Conservation (phyloP, 2,329 filamentous ascomycete species). For the Xylariaceae sp. region DNA sequence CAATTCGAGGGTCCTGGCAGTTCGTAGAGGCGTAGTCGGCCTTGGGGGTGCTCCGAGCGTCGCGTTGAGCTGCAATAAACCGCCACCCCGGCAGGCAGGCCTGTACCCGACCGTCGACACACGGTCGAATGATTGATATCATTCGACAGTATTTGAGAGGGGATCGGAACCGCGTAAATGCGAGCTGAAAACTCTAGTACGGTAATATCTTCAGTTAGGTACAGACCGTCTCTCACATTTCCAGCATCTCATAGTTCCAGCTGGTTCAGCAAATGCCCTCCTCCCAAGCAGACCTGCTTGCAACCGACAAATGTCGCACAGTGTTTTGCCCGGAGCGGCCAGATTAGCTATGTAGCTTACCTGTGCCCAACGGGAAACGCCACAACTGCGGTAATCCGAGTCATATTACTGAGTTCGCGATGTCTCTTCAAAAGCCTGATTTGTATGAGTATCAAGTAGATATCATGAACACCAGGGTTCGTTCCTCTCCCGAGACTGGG, state of each 20-base stretch:
- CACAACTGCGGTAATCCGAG: constrained; percentile 33
- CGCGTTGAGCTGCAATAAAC: constrained; percentile 69
- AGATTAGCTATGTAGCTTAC: constrained; percentile 19
- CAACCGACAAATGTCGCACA: constrained; percentile 15
- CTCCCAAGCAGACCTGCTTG: constrained; percentile 16
- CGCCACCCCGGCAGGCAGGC: constrained; percentile 61
- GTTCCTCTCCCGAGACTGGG: too few relatives aligned
- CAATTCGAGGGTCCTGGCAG: constrained; percentile 52
- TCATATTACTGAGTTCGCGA: constrained; percentile 29
- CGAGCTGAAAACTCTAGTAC: constrained; percentile 51
- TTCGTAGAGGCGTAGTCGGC: constrained; percentile 72
- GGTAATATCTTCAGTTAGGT: constrained; percentile 45
- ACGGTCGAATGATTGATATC: too few relatives aligned
- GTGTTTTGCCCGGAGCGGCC: constrained; percentile 28
- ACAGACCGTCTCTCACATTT: constrained; percentile 19
- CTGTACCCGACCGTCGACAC: too few relatives aligned
- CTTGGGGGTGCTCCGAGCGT: constrained; percentile 61
- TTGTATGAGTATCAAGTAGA: neutral
- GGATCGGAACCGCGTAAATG: too few relatives aligned
- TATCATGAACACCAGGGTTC: neutral
- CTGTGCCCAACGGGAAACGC: constrained; percentile 34
- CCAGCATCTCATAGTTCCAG: constrained; percentile 13
- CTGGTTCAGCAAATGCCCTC: constrained; percentile 14
- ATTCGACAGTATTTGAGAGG: too few relatives aligned
- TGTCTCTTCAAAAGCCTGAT: neutral